Conservation (phyloP, 352 stramenopile species). For the Thalassiosira mediterranea region DNA sequence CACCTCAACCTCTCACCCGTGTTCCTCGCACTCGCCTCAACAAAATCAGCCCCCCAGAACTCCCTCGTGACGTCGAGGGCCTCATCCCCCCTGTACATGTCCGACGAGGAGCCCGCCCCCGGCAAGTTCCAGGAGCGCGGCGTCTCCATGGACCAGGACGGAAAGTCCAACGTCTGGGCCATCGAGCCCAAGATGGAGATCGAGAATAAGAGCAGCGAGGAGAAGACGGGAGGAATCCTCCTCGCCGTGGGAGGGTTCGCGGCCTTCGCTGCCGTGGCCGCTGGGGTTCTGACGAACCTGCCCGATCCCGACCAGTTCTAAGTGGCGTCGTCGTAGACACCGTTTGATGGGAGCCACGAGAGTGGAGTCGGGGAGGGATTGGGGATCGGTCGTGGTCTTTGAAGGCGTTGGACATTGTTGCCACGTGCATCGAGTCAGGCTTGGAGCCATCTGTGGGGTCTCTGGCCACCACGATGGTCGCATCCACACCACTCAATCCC, state of each 20-base stretch:
- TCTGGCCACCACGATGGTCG: no score
- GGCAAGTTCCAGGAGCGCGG: constrained; percentile 64
- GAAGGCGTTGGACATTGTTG: no score
- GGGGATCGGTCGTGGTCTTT: no score
- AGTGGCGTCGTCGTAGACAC: constrained; percentile 4
- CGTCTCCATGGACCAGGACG: constrained; percentile 86
- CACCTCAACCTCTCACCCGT: neutral
- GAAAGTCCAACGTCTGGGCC: constrained; percentile 88
- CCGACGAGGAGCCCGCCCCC: constrained; percentile 12
- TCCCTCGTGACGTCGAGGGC: neutral
- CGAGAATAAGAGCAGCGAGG: constrained; percentile 74
- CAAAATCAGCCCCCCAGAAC: constrained; percentile 26
- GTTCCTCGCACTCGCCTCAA: neutral
- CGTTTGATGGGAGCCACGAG: neutral
- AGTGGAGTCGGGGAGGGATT: no score
- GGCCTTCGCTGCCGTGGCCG: constrained; percentile 68
- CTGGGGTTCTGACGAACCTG: constrained; percentile 75
- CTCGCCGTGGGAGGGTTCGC: constrained; percentile 66
- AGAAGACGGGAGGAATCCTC: constrained; percentile 66
- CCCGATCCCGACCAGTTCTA: constrained; percentile 84
- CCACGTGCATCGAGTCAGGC: no score
- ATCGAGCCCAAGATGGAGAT: constrained; percentile 89
- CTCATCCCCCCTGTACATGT: constrained; percentile 19
- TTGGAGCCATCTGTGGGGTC: no score
- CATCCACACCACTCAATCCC: no score